Evolutionary conservation across 345 rosid species (phyloP).

Genomic region (Citrus sp.): DNA sequence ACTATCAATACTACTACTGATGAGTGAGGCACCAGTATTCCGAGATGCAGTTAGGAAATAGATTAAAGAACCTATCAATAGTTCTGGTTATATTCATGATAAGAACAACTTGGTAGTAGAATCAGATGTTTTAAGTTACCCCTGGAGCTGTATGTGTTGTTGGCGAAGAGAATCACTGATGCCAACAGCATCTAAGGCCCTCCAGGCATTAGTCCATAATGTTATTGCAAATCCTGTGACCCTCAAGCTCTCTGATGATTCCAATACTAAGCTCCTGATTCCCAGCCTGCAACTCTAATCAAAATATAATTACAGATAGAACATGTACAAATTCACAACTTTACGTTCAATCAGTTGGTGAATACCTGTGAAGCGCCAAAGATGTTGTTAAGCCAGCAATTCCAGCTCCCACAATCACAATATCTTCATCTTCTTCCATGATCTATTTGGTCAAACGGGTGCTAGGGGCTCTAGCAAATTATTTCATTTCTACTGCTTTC

Average conservation of each 20-base stretch:
- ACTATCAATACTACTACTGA: too few species aligned
- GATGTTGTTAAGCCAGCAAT: constrained; percentile 66
- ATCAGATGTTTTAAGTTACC: constrained; percentile 20
- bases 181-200: constrained; percentile 66
- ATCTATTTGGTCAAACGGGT: not conserved
- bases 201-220: constrained; percentile 67
- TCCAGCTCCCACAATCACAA: constrained; percentile 69
- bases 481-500: too few species aligned
- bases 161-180: constrained; percentile 44
- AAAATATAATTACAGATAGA: too few species aligned
- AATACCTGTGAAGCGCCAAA: constrained; percentile 59
- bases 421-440: constrained; percentile 27
- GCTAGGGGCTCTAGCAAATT: too few species aligned
- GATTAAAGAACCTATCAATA: too few species aligned
- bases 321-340: too few species aligned
- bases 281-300: constrained; percentile 47
- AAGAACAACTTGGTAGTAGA: too few species aligned
- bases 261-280: constrained; percentile 61
- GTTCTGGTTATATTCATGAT: too few species aligned
- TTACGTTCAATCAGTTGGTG: not conserved
- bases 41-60: too few species aligned
- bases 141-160: constrained; percentile 34
- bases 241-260: constrained; percentile 57
- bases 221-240: constrained; percentile 54
- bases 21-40: too few species aligned